phyloP scores from a whole-genome alignment of 2,329 filamentous ascomycete species.

The Epichloe typhina region DNA sequence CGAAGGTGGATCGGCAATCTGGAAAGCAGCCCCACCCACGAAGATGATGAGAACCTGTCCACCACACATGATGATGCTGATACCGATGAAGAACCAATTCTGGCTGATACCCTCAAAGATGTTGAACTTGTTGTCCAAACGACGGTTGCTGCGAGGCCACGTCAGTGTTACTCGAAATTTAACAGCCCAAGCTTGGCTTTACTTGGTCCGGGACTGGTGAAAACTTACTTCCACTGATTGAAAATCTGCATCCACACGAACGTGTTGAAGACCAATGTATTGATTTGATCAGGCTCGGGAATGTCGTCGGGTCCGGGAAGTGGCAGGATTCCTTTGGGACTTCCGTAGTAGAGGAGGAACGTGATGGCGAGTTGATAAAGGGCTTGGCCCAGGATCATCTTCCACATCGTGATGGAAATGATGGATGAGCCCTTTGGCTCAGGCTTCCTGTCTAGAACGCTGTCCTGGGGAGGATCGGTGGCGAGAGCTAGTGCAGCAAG shows the following conservation, averaged over 20 bases:
- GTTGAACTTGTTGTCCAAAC: constrained; percentile 89
- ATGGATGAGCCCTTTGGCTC: constrained; percentile 43
- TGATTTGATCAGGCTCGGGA: constrained; percentile 34
- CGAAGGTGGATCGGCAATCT: constrained; percentile 37
- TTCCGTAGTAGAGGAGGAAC: constrained; percentile 69
- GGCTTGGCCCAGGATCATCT: constrained; percentile 93
- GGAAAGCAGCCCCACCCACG: constrained; percentile 71
- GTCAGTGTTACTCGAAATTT: constrained; percentile 2
- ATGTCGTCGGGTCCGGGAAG: constrained; percentile 36
- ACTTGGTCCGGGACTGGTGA: background rate
- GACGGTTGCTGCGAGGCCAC: constrained; percentile 52
- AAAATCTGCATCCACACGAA: constrained; percentile 99
- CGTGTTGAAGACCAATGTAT: constrained; percentile 88
- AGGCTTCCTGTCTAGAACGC: constrained; percentile 64
- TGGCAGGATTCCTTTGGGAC: constrained; percentile 26
- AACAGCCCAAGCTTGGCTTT: background rate
- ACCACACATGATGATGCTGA: constrained; percentile 76
- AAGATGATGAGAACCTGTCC: constrained; percentile 85
- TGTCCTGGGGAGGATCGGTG: constrained; percentile 76
- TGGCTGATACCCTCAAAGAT: constrained; percentile 78
- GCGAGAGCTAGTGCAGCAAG: constrained; percentile 81
- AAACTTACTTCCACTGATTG: constrained; percentile 81
- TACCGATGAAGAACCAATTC: constrained; percentile 82
- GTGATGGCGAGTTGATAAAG: constrained; percentile 75
- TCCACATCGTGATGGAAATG: constrained; percentile 93